Conservation (phyloP, 257 asterid species). For the Leonotis leonurus region DNA sequence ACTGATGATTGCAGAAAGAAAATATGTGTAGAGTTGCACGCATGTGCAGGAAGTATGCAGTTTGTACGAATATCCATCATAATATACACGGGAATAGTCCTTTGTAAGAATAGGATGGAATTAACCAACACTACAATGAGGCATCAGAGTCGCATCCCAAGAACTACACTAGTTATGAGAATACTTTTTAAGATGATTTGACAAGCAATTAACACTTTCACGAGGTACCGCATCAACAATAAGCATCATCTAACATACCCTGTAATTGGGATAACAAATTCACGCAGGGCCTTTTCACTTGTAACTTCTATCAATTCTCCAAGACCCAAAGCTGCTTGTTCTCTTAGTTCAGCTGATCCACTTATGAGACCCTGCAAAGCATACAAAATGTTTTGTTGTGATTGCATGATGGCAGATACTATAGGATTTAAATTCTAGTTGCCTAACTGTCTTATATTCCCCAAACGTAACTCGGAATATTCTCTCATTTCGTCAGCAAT, state of each 20-base stretch:
- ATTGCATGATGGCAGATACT: not conserved
- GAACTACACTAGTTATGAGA: not conserved
- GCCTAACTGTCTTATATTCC: not conserved
- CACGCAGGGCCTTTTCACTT: slow-evolving; percentile 77
- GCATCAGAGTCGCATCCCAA: not conserved
- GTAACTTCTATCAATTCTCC: slow-evolving; percentile 95
- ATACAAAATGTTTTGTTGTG: not conserved
- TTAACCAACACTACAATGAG: not conserved
- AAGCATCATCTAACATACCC: slow-evolving; percentile 49
- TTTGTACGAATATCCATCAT: not conserved
- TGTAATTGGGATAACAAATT: slow-evolving; percentile 91
- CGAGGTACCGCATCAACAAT: not conserved
- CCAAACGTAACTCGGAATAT: not conserved
- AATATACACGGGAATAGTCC: not conserved
- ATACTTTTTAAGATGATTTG: not conserved
- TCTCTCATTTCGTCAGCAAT: not conserved
- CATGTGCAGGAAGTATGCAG: not conserved
- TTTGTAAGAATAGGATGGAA: not conserved
- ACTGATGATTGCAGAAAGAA: not conserved
- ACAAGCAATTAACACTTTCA: slow-evolving; percentile 11
- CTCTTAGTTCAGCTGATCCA: slow-evolving; percentile 96
- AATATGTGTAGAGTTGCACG: not conserved
- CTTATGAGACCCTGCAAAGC: slow-evolving; percentile 77
- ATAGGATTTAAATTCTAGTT: not conserved
- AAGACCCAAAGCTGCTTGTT: slow-evolving; percentile 95